Evolutionary conservation across 2,329 filamentous ascomycete genomes (phyloP).

Genomic region (Monosporascus sp.): DNA sequence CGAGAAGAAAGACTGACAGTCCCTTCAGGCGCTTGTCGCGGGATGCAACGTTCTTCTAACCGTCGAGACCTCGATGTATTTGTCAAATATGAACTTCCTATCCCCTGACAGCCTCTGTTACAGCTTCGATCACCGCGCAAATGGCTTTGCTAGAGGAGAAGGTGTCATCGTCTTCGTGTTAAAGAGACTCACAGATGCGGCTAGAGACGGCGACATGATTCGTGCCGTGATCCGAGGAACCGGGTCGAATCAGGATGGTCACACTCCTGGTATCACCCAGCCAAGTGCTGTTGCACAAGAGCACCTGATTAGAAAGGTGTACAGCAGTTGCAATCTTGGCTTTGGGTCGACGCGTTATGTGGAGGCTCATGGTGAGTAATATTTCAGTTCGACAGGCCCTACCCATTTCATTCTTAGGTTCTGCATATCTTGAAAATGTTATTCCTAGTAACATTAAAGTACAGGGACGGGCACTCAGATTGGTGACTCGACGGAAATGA

Average conservation of each 20-base stretch:
- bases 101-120: conserved; percentile 13
- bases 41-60: conserved; percentile 6
- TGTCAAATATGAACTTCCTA: not conserved
- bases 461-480: conserved; percentile 1
- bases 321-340: conserved; percentile 16
- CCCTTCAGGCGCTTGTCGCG: conserved; percentile 4
- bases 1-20: not conserved
- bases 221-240: conserved; percentile 9
- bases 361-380: conserved; percentile 30
- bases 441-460: no score
- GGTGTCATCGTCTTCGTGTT: conserved; percentile 25
- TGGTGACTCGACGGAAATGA: not conserved
- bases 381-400: no score
- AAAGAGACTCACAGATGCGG: not conserved
- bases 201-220: not conserved
- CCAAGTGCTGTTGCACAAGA: conserved; percentile 19
- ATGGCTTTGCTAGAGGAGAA: conserved; percentile 41
- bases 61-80: not conserved
- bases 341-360: conserved; percentile 19
- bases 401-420: no score
- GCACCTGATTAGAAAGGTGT: conserved; percentile 23
- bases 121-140: conserved; percentile 30
- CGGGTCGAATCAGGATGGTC: not conserved
- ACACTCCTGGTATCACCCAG: conserved; percentile 14
- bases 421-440: no score